phyloP scores from a whole-genome alignment of 768 basidiomycete species.

The Symmetrospora coprosmae region DNA sequence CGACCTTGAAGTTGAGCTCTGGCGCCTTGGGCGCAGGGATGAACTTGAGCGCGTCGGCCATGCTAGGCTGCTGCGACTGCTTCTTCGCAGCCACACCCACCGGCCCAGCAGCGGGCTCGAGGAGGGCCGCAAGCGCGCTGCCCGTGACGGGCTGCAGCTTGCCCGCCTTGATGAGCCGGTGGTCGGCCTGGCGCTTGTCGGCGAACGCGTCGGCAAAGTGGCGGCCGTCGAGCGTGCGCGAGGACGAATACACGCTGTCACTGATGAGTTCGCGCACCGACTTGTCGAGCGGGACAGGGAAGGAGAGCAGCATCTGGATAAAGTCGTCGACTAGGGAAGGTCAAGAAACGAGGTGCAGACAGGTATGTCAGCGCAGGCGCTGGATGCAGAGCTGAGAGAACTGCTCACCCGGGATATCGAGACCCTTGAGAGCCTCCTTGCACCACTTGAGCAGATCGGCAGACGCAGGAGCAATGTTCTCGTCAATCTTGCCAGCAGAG shows the following conservation, averaged over 20 bases:
- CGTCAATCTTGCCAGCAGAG: conserved; percentile 45
- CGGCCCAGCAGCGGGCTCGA: too few relatives aligned
- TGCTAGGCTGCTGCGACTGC: conserved; percentile 27
- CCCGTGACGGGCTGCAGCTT: not conserved
- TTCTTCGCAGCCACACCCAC: not conserved
- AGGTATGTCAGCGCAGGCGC: conserved; percentile 9
- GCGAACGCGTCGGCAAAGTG: conserved; percentile 89
- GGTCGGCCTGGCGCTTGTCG: conserved; percentile 70
- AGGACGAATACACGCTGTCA: conserved; percentile 85
- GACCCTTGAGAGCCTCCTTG: conserved; percentile 60
- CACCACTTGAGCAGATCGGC: conserved; percentile 88
- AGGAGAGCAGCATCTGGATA: conserved; percentile 82
- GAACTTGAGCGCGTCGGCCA: conserved; percentile 59
- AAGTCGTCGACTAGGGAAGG: conserved; percentile 99
- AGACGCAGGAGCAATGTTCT: conserved; percentile 55
- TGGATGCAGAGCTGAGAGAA: not conserved
- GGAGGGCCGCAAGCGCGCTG: too few relatives aligned
- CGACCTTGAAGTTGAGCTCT: conserved; percentile 80
- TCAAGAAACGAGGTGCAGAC: not conserved
- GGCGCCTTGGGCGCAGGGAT: conserved; percentile 55
- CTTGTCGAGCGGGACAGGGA: conserved; percentile 59
- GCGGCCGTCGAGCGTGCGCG: conserved; percentile 84
- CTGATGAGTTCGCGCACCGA: conserved; percentile 81
- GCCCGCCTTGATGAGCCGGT: conserved; percentile 30
- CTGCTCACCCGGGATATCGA: conserved; percentile 51